These are phyloP conservation scores for Dionaea muscipula DNA, from an alignment of 179 eudicot species.

Conservation along the genomic window DNA sequence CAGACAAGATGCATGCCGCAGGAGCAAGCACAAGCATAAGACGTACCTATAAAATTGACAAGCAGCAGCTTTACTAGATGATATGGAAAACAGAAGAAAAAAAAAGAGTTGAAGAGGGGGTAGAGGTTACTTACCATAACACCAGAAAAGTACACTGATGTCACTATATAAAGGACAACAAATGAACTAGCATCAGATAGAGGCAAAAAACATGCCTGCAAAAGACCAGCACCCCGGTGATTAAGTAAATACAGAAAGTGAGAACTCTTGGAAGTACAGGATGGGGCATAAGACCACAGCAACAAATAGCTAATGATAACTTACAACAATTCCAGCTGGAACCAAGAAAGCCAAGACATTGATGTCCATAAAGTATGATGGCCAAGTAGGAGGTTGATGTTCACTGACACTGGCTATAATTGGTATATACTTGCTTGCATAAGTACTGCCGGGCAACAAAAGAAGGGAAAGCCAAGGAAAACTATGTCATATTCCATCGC, in stretches of 20 bases:
- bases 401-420: constrained; percentile 99
- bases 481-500: too few relatives aligned
- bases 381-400: constrained; percentile 99
- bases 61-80: constrained; percentile 3
- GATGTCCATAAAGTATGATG: constrained; percentile 97
- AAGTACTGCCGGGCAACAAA: constrained; percentile 45
- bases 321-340: constrained; percentile 95
- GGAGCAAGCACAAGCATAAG: constrained; percentile 98
- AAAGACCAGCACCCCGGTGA: constrained; percentile 2
- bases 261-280: constrained; percentile 6
- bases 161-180: constrained; percentile 78
- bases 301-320: constrained; percentile 16
- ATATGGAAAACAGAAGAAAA: not conserved
- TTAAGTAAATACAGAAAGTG: constrained; percentile 1
- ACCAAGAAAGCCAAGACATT: constrained; percentile 95
- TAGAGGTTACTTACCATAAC: constrained; percentile 60
- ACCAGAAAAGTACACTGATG: constrained; percentile 93
- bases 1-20: constrained; percentile 96
- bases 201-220: constrained; percentile 91
- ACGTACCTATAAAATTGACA: constrained; percentile 50
- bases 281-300: not conserved
- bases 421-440: constrained; percentile 98
- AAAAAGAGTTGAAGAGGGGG: too few relatives aligned
- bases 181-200: constrained; percentile 96
- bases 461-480: not conserved